Percentiles rank a stretch among this genome's conserved stretches.
Conservation (phyloP, 1,284 basidiomycete genomes). For the Apiotrichum montevideense region DNA sequence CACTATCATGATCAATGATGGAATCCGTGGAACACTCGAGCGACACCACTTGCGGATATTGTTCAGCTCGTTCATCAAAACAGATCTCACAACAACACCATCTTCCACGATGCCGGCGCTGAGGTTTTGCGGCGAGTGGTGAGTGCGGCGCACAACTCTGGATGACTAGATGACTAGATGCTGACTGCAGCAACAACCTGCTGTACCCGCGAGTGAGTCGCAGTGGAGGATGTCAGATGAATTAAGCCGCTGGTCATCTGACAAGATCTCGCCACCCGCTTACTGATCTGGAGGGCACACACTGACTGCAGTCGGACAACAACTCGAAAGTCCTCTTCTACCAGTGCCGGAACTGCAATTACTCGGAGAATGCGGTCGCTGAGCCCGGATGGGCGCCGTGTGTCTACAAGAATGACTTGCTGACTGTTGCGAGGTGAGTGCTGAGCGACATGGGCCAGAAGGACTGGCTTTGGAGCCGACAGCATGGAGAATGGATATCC, state of each 20-base stretch:
- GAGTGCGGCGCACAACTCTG: conserved; percentile 7
- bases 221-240: too few relatives aligned
- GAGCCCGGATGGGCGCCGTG: conserved; percentile 62
- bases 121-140: conserved; percentile 79
- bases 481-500: too few relatives aligned
- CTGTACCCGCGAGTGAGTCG: conserved; percentile 64
- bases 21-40: too few relatives aligned
- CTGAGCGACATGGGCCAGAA: too few relatives aligned
- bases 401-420: conserved; percentile 88
- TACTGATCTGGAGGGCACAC: background rate
- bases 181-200: conserved; percentile 65
- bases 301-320: conserved; percentile 58
- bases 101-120: conserved; percentile 49
- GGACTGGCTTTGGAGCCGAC: too few relatives aligned
- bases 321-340: conserved; percentile 82
- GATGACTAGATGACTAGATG: background rate
- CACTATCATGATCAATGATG: too few relatives aligned
- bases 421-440: conserved; percentile 85
- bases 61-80: too few relatives aligned
- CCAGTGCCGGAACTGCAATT: conserved; percentile 86
- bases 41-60: too few relatives aligned
- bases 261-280: background rate
- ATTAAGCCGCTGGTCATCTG: too few relatives aligned
- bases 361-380: conserved; percentile 64
- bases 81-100: background rate